phyloP scores from a whole-genome alignment of 495 filamentous ascomycete species.

The Cercophora samala region DNA sequence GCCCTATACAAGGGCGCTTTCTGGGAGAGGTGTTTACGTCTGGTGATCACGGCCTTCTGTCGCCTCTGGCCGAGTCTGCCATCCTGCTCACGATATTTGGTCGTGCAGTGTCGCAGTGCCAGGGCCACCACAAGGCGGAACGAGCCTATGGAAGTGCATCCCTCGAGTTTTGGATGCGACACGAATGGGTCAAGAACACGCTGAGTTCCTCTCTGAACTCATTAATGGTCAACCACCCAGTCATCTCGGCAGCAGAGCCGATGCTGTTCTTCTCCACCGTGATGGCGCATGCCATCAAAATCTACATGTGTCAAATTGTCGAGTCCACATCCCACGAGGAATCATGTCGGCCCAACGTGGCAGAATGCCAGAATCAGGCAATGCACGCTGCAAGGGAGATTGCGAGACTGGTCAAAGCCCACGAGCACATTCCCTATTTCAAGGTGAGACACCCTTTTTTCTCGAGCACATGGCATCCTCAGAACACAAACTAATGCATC shows the following conservation, averaged over 20 bases:
- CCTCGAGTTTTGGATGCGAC: constrained; percentile 45
- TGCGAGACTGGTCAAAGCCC: constrained; percentile 37
- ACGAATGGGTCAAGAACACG: constrained; percentile 49
- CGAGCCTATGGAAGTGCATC: constrained; percentile 18
- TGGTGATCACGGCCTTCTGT: constrained; percentile 34
- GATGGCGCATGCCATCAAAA: constrained; percentile 43
- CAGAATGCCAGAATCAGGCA: constrained; percentile 36
- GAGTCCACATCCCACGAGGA: constrained; percentile 23
- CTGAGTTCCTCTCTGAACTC: constrained; percentile 38
- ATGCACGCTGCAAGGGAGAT: constrained; percentile 41
- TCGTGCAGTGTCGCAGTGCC: constrained; percentile 44
- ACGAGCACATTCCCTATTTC: constrained; percentile 45
- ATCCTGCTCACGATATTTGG: constrained; percentile 49
- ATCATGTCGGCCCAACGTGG: constrained; percentile 27
- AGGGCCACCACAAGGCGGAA: constrained; percentile 28
- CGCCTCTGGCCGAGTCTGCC: constrained; percentile 48
- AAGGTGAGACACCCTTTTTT: constrained; percentile 32
- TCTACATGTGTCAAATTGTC: constrained; percentile 41
- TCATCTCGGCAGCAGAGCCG: constrained; percentile 40
- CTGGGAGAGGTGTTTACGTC: constrained; percentile 44
- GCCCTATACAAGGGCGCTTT: constrained; percentile 42
- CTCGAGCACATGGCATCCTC: not conserved
- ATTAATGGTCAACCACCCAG: constrained; percentile 34
- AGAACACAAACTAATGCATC: constrained; percentile 14
- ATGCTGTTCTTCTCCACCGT: constrained; percentile 46